Evolutionary conservation across 2,329 filamentous ascomycete genomes (phyloP).

Genomic region (Colletotrichum sp.): DNA sequence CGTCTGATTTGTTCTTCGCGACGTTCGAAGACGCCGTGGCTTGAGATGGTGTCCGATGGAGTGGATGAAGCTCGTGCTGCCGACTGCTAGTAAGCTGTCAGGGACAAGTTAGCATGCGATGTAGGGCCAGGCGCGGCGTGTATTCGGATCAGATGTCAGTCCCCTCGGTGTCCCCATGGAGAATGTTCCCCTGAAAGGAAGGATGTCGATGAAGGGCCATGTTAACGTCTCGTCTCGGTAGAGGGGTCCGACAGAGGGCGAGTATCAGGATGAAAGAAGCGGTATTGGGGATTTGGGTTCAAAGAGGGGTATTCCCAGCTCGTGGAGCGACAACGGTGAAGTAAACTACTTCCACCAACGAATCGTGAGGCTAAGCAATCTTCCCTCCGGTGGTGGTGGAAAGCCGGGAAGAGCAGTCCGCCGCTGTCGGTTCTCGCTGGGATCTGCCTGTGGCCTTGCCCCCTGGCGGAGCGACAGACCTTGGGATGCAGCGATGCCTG

Average conservation of each 20-base stretch:
- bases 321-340: background rate
- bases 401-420: constrained; percentile 4
- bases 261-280: constrained; percentile 1
- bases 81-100: background rate
- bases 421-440: background rate
- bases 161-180: background rate
- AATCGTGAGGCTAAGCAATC: constrained; percentile 8
- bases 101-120: background rate
- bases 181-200: background rate
- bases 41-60: background rate
- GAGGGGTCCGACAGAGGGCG: background rate
- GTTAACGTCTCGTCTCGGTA: background rate
- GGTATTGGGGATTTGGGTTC: background rate
- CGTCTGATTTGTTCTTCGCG: background rate
- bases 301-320: constrained; percentile 15
- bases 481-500: background rate
- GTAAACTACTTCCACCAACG: background rate
- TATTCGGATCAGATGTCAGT: constrained; percentile 4
- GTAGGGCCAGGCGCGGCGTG: background rate
- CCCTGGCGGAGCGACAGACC: background rate
- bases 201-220: background rate
- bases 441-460: background rate
- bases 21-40: background rate
- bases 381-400: constrained; percentile 1
- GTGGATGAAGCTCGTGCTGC: background rate